phyloP scores from a whole-genome alignment of 2,329 filamentous ascomycete species.

The Aspergillus sp. region DNA sequence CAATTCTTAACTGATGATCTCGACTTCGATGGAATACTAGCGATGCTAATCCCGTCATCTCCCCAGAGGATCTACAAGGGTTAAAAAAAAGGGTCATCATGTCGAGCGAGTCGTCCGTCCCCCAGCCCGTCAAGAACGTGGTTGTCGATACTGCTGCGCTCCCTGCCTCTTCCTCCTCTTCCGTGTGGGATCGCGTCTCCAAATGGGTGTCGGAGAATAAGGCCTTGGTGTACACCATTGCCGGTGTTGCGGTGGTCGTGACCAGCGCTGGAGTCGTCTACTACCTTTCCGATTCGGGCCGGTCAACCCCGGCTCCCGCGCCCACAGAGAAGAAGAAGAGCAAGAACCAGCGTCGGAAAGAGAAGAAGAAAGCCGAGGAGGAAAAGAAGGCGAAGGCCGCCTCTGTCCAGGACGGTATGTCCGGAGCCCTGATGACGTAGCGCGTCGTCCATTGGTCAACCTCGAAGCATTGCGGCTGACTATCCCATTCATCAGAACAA shows the following conservation, averaged over 20 bases:
- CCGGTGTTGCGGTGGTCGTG: conserved; percentile 87
- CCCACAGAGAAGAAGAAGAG: conserved; percentile 65
- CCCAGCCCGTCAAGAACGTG: conserved; percentile 36
- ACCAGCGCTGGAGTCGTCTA: conserved; percentile 91
- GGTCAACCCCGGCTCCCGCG: conserved; percentile 37
- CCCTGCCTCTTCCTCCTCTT: conserved; percentile 56
- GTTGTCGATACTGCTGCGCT: conserved; percentile 41
- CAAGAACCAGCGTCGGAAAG: conserved; percentile 90
- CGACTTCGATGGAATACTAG: too few relatives aligned
- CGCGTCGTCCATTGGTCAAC: conserved; percentile 30
- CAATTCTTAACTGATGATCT: background rate
- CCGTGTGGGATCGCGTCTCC: conserved; percentile 85
- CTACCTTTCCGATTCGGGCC: conserved; percentile 66
- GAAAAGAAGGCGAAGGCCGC: conserved; percentile 54
- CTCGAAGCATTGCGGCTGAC: conserved; percentile 18
- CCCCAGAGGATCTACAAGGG: conserved; percentile 5
- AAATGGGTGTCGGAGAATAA: conserved; percentile 96
- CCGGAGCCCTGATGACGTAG: conserved; percentile 28
- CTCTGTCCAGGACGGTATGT: conserved; percentile 35
- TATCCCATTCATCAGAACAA: conserved; percentile 22
- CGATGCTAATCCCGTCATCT: too few relatives aligned
- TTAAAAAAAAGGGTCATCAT: conserved; percentile 32
- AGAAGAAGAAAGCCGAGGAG: conserved; percentile 51
- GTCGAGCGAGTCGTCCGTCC: conserved; percentile 39
- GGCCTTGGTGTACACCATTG: conserved; percentile 91